These are phyloP conservation scores for Umbelopsis isabellina DNA, from an alignment of 192 early-diverging fungal species.

Conservation along the genomic window DNA sequence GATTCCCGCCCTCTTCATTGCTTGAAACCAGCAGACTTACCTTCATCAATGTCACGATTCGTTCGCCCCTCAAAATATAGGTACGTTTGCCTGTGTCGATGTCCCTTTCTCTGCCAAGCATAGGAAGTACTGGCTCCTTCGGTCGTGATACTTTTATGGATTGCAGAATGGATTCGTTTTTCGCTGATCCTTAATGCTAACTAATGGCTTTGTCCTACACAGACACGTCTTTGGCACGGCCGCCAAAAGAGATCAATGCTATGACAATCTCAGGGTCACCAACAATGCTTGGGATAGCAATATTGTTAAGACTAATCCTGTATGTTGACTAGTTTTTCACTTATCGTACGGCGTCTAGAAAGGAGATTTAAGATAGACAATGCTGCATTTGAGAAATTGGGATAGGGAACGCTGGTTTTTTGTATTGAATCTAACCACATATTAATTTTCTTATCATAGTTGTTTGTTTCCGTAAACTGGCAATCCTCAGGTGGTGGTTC, in stretches of 20 bases:
- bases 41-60: constrained; percentile 67
- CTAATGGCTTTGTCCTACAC: neutral
- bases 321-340: constrained; percentile 42
- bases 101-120: too few relatives aligned
- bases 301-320: constrained; percentile 92
- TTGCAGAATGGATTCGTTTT: neutral
- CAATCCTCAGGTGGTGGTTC: constrained; percentile 88
- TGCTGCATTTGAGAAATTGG: neutral
- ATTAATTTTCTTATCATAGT: constrained; percentile 27
- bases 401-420: too few relatives aligned
- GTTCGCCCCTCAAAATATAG: constrained; percentile 84
- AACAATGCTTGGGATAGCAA: constrained; percentile 98
- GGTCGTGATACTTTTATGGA: neutral
- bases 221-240: constrained; percentile 94
- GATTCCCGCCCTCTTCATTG: neutral
- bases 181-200: neutral
- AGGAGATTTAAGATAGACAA: neutral
- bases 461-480: constrained; percentile 82
- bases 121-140: too few relatives aligned
- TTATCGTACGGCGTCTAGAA: neutral
- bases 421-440: too few relatives aligned
- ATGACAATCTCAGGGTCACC: constrained; percentile 91
- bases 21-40: constrained; percentile 2
- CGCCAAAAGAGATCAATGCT: constrained; percentile 88
- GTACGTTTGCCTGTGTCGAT: constrained; percentile 16